These are phyloP conservation scores for Pseudovirgaria hyperparasitica DNA, from an alignment of 2,329 filamentous ascomycete genomes.

Conservation along the genomic window DNA sequence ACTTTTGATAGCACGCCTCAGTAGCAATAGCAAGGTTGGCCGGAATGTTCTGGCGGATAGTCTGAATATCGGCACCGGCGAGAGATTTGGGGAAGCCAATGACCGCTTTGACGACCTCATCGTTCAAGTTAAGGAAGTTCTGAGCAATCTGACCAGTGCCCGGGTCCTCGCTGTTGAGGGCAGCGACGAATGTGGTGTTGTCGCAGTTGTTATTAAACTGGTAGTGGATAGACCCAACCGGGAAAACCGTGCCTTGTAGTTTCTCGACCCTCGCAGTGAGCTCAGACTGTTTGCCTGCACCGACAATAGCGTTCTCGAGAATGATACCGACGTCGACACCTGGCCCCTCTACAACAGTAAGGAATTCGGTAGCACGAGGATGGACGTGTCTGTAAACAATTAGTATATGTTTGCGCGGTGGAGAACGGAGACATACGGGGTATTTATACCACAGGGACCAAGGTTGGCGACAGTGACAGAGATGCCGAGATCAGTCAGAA, in stretches of 20 bases:
- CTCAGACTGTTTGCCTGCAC: slow-evolving; percentile 20
- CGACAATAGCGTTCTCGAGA: slow-evolving; percentile 32
- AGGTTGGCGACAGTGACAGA: slow-evolving; percentile 26
- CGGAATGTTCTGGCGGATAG: slow-evolving; percentile 28
- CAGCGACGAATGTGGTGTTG: slow-evolving; percentile 30
- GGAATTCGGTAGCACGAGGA: slow-evolving; percentile 35
- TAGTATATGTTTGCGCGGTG: too few species aligned
- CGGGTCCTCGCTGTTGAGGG: slow-evolving; percentile 31
- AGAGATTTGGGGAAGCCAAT: slow-evolving; percentile 22
- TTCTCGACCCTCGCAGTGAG: slow-evolving; percentile 26
- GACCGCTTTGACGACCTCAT: slow-evolving; percentile 23
- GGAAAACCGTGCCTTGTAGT: slow-evolving; percentile 35
- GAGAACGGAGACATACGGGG: too few species aligned
- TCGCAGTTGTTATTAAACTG: slow-evolving; percentile 36
- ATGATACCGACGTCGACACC: slow-evolving; percentile 32
- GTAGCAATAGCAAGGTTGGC: slow-evolving; percentile 39
- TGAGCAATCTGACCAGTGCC: slow-evolving; percentile 30
- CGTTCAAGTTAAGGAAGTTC: slow-evolving; percentile 29
- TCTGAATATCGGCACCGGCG: slow-evolving; percentile 22
- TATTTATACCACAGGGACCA: slow-evolving; percentile 34
- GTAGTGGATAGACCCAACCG: slow-evolving; percentile 34
- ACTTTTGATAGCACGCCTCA: slow-evolving; percentile 40
- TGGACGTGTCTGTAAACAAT: too few species aligned
- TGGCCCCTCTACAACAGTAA: slow-evolving; percentile 32
- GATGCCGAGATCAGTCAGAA: slow-evolving; percentile 26